phyloP scores from a whole-genome alignment of 306 rosid genomes.

The Corylus avellana region DNA sequence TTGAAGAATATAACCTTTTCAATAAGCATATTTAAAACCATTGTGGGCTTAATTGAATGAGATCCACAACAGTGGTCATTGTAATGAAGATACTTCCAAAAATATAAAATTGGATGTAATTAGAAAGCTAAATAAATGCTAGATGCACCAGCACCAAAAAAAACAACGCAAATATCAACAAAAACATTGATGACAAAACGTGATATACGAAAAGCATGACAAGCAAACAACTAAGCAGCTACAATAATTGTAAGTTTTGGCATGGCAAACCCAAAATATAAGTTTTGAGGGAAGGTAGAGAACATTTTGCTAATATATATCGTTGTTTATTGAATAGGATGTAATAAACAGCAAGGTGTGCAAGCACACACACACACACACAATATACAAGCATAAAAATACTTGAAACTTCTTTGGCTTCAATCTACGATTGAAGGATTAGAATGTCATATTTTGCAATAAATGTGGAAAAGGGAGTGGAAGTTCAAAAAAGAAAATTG shows the following conservation, averaged over 20 bases:
- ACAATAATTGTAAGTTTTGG: not conserved
- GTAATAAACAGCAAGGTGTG: not conserved
- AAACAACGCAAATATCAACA: not conserved
- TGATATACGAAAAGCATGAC: not conserved
- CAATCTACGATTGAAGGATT: not conserved
- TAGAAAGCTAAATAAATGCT: not conserved
- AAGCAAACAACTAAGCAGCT: not conserved
- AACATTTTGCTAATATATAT: not conserved
- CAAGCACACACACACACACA: not conserved
- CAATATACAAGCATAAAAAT: not conserved
- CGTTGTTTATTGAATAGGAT: not conserved
- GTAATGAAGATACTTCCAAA: not conserved
- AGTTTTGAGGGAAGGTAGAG: not conserved
- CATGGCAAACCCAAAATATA: not conserved
- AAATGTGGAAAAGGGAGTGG: not conserved
- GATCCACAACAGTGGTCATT: constrained; percentile 18
- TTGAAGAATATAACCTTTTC: constrained; percentile 21
- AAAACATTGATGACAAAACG: not conserved
- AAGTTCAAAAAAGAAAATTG: not conserved
- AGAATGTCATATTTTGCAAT: not conserved
- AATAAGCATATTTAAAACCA: constrained; percentile 25
- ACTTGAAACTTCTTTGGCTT: not conserved
- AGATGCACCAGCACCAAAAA: not conserved
- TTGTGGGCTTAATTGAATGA: constrained; percentile 8
- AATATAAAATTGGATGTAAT: not conserved